phyloP scores from a whole-genome alignment of 768 basidiomycete species.

The Termitomyces sp. region DNA sequence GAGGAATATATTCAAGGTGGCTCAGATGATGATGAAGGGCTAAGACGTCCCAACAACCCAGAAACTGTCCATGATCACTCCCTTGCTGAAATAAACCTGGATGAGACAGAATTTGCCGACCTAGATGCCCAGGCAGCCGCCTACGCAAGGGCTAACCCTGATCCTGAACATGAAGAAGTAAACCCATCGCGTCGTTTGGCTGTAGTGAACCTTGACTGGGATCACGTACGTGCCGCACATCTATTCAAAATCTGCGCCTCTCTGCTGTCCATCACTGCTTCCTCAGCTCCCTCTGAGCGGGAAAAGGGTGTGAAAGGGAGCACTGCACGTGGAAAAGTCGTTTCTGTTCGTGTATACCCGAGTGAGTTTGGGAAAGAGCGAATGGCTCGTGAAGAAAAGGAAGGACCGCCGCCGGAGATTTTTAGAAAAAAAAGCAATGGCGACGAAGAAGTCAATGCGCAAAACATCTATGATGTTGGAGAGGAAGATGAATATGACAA shows the following conservation, averaged over 20 bases:
- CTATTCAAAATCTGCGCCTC: conserved; percentile 92
- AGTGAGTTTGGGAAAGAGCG: conserved; percentile 89
- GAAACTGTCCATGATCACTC: conserved; percentile 32
- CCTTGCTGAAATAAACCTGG: conserved; percentile 65
- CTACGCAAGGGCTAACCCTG: conserved; percentile 46
- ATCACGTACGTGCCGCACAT: conserved; percentile 84
- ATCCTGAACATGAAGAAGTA: conserved; percentile 31
- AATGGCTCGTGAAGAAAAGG: conserved; percentile 79
- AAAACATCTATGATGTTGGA: conserved; percentile 59
- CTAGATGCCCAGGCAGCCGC: conserved; percentile 70
- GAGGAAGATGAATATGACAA: conserved; percentile 81
- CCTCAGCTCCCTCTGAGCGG: conserved; percentile 26
- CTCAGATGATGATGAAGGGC: conserved; percentile 28
- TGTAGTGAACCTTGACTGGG: conserved; percentile 97
- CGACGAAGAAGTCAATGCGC: conserved; percentile 57
- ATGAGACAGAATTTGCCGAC: conserved; percentile 68
- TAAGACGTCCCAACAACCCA: conserved; percentile 41
- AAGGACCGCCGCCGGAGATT: conserved; percentile 84
- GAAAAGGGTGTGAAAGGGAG: conserved; percentile 17
- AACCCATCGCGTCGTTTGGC: conserved; percentile 69
- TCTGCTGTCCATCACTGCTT: conserved; percentile 58
- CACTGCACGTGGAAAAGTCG: conserved; percentile 57
- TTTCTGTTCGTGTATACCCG: conserved; percentile 83
- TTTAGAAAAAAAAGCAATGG: conserved; percentile 52
- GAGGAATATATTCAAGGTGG: conserved; percentile 7